Conservation (phyloP, 129 eudicot species). For the Flaveria sonorensis region DNA sequence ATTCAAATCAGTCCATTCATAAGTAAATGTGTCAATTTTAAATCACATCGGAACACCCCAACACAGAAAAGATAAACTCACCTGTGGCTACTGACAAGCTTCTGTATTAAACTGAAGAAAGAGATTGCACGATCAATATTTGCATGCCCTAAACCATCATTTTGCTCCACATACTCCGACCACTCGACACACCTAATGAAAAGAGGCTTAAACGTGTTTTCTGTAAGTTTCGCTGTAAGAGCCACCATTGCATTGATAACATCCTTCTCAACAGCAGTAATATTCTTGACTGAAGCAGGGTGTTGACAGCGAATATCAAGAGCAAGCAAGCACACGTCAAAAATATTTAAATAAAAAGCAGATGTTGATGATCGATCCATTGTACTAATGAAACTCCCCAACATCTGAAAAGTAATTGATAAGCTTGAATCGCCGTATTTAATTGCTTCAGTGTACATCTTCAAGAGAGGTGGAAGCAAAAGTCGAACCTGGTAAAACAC, state of each 20-base stretch:
- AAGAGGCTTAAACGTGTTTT: constrained; percentile 93
- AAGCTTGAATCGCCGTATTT: constrained; percentile 65
- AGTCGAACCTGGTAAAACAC: constrained; percentile 62
- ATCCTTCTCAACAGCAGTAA: constrained; percentile 64
- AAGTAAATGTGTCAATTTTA: background rate
- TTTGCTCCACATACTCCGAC: constrained; percentile 56
- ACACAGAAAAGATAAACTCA: constrained; percentile 27
- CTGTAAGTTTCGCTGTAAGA: constrained; percentile 80
- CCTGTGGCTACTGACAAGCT: constrained; percentile 82
- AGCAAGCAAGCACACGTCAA: constrained; percentile 70
- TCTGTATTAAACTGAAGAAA: constrained; percentile 70
- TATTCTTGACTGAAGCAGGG: constrained; percentile 51
- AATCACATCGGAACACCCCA: background rate
- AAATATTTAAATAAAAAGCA: constrained; percentile 61
- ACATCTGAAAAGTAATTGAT: constrained; percentile 68
- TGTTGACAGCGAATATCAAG: constrained; percentile 82
- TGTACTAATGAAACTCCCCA: constrained; percentile 54
- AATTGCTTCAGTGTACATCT: constrained; percentile 60
- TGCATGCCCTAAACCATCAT: constrained; percentile 41
- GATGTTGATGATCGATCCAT: constrained; percentile 76
- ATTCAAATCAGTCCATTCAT: background rate
- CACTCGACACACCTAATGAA: constrained; percentile 87
- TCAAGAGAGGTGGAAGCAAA: constrained; percentile 63
- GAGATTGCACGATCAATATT: constrained; percentile 62
- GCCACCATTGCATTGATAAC: constrained; percentile 63